These are phyloP conservation scores for Parafenestella ontariensis DNA, from an alignment of 2,329 filamentous ascomycete genomes.

Conservation along the genomic window DNA sequence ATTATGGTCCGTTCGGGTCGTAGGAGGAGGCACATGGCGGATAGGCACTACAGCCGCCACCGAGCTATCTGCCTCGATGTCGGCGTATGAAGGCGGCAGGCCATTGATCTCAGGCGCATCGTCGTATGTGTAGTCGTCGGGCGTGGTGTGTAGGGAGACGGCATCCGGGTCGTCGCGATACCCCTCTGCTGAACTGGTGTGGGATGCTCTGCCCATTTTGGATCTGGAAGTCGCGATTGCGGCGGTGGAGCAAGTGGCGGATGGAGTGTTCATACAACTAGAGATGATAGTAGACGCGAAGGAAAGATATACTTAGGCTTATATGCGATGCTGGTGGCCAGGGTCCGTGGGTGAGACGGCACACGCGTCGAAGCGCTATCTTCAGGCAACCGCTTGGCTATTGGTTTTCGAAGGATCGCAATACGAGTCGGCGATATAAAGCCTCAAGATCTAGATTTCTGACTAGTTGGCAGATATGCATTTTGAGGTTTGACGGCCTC, in stretches of 20 bases:
- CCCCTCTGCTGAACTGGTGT: conserved; percentile 17
- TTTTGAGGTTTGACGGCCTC: not conserved
- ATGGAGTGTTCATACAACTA: not conserved
- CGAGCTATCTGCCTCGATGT: conserved; percentile 35
- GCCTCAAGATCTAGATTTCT: not conserved
- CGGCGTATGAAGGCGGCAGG: conserved; percentile 46
- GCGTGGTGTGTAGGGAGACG: conserved; percentile 49
- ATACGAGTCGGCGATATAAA: not conserved
- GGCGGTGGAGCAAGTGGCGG: not conserved
- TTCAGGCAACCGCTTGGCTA: conserved; percentile 33
- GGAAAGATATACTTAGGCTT: conserved; percentile 9
- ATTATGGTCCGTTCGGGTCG: conserved; percentile 38
- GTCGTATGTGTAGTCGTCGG: conserved; percentile 46
- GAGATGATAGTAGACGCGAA: conserved; percentile 1
- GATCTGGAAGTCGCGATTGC: not conserved
- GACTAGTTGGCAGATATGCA: not conserved
- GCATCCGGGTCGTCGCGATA: conserved; percentile 50
- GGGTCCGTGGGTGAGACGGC: conserved; percentile 27
- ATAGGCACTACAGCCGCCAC: conserved; percentile 19
- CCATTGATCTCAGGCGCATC: conserved; percentile 44
- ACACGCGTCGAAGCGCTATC: conserved; percentile 26
- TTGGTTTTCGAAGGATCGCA: conserved; percentile 12
- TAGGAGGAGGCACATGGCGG: conserved; percentile 37
- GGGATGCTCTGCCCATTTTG: conserved; percentile 39
- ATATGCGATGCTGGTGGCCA: conserved; percentile 6